A percentile compares a stretch with the other conserved stretches of the same genome.
Conservation (phyloP, 805 yeast species). For the Saturnispora sekii region DNA sequence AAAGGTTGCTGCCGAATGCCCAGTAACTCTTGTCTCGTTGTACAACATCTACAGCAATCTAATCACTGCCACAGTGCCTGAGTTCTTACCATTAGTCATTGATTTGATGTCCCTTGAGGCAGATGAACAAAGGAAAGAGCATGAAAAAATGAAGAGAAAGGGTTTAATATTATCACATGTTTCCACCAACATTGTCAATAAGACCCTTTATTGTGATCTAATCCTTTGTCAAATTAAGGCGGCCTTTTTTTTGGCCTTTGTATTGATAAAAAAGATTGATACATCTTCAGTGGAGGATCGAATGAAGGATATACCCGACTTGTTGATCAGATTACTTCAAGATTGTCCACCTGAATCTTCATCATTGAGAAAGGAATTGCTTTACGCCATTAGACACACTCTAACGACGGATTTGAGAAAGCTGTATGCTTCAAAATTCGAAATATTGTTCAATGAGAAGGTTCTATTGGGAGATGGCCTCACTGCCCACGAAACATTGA, state of each 20-base stretch:
- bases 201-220: conserved; percentile 79
- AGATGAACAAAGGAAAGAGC: conserved; percentile 64
- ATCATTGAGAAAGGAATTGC: conserved; percentile 81
- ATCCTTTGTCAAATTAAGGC: conserved; percentile 92
- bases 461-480: conserved; percentile 88
- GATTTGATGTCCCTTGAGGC: conserved; percentile 69
- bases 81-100: conserved; percentile 74
- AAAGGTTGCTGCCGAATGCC: conserved; percentile 91
- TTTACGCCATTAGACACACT: conserved; percentile 94
- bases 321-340: conserved; percentile 74
- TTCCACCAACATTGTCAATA: conserved; percentile 63
- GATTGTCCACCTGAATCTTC: conserved; percentile 94
- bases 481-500: conserved; percentile 78
- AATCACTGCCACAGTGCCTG: conserved; percentile 60
- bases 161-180: conserved; percentile 60
- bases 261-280: conserved; percentile 76
- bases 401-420: conserved; percentile 79
- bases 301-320: conserved; percentile 67
- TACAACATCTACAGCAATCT: conserved; percentile 79
- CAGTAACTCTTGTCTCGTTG: conserved; percentile 89
- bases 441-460: conserved; percentile 73
- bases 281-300: conserved; percentile 50
- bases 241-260: conserved; percentile 88
- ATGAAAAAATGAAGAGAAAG: conserved; percentile 43
- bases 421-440: conserved; percentile 77